phyloP scores from a whole-genome alignment of 805 yeast genomes.

The Saccharomycopsis sp. region DNA sequence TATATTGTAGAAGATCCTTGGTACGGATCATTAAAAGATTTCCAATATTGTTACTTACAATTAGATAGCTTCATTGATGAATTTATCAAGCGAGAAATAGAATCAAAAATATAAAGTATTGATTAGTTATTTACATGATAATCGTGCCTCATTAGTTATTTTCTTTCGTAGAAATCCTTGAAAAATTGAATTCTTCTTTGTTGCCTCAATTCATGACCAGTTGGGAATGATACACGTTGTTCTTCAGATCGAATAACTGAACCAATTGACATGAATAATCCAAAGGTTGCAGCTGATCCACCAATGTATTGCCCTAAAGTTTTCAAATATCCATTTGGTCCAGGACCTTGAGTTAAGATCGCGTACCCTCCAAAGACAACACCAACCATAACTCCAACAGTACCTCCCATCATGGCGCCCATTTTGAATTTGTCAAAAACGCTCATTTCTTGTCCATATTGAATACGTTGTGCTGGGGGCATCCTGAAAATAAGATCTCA shows the following conservation, averaged over 20 bases:
- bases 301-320: slow-evolving; percentile 94
- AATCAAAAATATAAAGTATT: neutral
- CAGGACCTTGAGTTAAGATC: slow-evolving; percentile 90
- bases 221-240: neutral
- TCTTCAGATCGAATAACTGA: slow-evolving; percentile 78
- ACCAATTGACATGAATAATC: slow-evolving; percentile 93
- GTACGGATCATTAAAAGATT: slow-evolving; percentile 13
- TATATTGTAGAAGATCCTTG: slow-evolving; percentile 19
- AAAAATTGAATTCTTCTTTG: neutral
- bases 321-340: slow-evolving; percentile 95
- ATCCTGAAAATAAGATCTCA: slow-evolving; percentile 22
- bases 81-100: slow-evolving; percentile 11
- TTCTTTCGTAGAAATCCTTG: slow-evolving; percentile 3
- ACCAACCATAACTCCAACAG: slow-evolving; percentile 92
- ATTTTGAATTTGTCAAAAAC: slow-evolving; percentile 94
- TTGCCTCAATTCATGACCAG: slow-evolving; percentile 3
- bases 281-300: slow-evolving; percentile 96
- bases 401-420: slow-evolving; percentile 94
- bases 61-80: slow-evolving; percentile 15
- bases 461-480: slow-evolving; percentile 61
- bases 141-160: neutral
- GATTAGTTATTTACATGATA: neutral
- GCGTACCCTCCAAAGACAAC: slow-evolving; percentile 91
- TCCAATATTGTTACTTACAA: slow-evolving; percentile 15
- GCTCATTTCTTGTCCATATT: slow-evolving; percentile 57